Evolutionary conservation across 345 rosid genomes (phyloP), one percentile per base, ranked within the genome.

Genomic region (Mallotus nudiflorus): DNA sequence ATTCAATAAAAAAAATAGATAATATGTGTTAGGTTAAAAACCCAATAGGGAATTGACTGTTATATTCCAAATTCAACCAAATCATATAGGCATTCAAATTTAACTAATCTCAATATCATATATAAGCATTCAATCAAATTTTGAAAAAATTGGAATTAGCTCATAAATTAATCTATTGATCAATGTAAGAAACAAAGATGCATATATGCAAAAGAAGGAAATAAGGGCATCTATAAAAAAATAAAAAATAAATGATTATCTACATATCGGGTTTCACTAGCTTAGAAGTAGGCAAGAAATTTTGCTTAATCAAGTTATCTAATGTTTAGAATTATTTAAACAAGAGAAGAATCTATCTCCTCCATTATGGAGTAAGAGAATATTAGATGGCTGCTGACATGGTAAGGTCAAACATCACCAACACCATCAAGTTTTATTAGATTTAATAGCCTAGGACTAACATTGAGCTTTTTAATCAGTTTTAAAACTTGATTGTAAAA

Each of bases 281-380:
- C 52, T 35, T 15, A 31, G 52, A 52, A 55, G 69, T 69, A 70
- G 44, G 29, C 62, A 51, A 56, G 28, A 15, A 18, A 59, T 64
- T 49, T 9, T 31, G 37, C 59, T 49, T 29, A 46, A 13, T 63
- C 22, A 37, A 65, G 13, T 5, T 69, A 45, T 62, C 59, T 62
- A 61, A 66, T 52, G 52, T 61, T 42, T 22, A 29, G 49, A 53
- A 52, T 71, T 46, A 61, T 28, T 68, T 37, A 70, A 70, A 51
- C 31, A 20, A 49, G 35, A 65, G 16, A n/a, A 59, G 33, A 24
- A 31, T n/a, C n/a, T n/a, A n/a, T n/a, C n/a, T n/a, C n/a, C n/a
- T n/a, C n/a, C n/a, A n/a, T n/a, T n/a, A n/a, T n/a, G n/a, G n/a
- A n/a, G n/a, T n/a, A n/a, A n/a, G n/a, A n/a, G n/a, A n/a, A n/a